Evolutionary conservation across 257 asterid genomes (phyloP), one percentile per base, ranked within the genome.

Genomic region (Nicotiana tabacum): DNA sequence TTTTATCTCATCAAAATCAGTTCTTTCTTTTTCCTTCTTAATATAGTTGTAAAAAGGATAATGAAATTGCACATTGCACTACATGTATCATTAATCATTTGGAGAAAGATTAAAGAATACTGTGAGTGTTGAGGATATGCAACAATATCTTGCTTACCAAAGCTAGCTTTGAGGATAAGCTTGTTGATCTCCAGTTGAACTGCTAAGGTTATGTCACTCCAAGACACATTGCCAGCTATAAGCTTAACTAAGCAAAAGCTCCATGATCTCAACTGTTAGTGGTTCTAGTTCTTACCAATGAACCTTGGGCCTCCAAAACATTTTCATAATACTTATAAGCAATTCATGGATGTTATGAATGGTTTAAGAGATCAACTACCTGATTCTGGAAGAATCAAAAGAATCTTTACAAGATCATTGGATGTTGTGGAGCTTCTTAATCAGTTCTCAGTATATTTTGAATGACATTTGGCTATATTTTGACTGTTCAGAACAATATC

Each of bases 301-400:
- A 70, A 29, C 78, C 21, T 70, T 70, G 43, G 78, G 33, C 33
- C 58, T 70, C 43, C 57, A 39, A 39, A 11, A n/a, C 58, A 0
- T 39, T 70, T 13, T 1, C 78, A 70, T 4, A 43, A 8, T 70
- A 61, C 32, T 5, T 61, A 11, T 39, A 43, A 70, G 58, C 78
- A 70, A 70, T 43, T 70, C 58, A 70, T 70, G 78, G 60, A 70
- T 39, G 60, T 21, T n/a, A 70, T 43, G 77, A 37, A 70, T 70
- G 37, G 60, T 43, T 70, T 11, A 70, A 70, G 57, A 43, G 60
- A 43, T 18, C 46, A 11, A 37, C 56, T 37, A 37, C 48, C 12
- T 21, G 78, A 21, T 24, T 70, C 78, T 13, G 5, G 35, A 70
- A 70, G 60, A 70, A 43, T 43, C 58, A 70, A 43, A 43, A 21